Base-by-base conservation (phyloP, 1,139 yeast species). In the Candida albicans region DNA sequence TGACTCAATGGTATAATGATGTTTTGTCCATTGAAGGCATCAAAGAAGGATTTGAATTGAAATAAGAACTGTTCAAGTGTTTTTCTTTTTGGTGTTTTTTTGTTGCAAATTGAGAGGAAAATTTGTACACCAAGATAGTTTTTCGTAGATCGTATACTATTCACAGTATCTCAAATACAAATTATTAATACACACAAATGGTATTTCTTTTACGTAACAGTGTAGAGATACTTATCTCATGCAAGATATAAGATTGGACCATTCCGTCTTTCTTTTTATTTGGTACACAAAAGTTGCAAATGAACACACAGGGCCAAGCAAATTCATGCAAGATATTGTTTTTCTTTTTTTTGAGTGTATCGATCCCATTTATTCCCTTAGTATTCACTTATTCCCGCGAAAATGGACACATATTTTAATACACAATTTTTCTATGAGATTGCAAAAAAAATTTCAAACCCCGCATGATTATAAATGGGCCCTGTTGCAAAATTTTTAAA, bases 1-100 rank as follows among this genome's bases (percentile, higher is more conserved):
- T 45, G 11, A 32, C n/a, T 14, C 29, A 43, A 38, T 45, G 49
- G 49, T 45, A 43, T 33, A 14, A 43, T 5, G 38, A 31, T 2
- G 39, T 38, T 22, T 33, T 45, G 25, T 24, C 36, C 10, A 33
- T 45, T 33, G 38, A 41, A n/a, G 44, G 39, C 2, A 35, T 45
- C 5, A 34, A 40, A 35, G 39, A 45, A 33, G 35, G 35, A 15
- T 33, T 33, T 33, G 35, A 18, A 10, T 33, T 33, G 11, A 33
- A 33, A 13, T 34, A 5, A 13, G 26, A 25, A 5, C 6, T 7
- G 3, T 27, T 27, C 5, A 18, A 18, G 5, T 18, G 5, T 18
- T 18, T 18, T 18, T 18, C 5, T 18, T 18, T 18, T 18, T 3
- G 22, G 22, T 18, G 5, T 18, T 18, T 18, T 18, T 18, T 18